These are phyloP conservation scores for Boletus barrowsii DNA, from an alignment of 768 basidiomycete species.

Conservation along the genomic window DNA sequence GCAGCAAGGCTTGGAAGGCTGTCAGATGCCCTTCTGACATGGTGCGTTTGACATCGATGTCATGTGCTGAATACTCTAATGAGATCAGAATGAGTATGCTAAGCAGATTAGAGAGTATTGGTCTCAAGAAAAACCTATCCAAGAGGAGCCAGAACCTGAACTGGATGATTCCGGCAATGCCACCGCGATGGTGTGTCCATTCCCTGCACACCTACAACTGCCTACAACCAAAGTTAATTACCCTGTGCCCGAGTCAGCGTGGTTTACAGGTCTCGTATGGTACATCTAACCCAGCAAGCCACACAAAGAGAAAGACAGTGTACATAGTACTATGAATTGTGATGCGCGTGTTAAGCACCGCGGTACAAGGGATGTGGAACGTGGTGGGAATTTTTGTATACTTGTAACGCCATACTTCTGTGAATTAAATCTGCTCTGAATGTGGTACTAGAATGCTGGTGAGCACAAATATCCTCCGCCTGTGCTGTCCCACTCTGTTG, in stretches of 20 bases:
- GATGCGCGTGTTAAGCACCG: too few species aligned
- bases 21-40: constrained; percentile 92
- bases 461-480: too few species aligned
- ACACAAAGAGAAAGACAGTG: too few species aligned
- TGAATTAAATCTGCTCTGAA: too few species aligned
- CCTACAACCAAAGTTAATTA: constrained; percentile 17
- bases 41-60: constrained; percentile 45
- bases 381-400: too few species aligned
- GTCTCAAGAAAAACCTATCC: constrained; percentile 59
- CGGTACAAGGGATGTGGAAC: too few species aligned
- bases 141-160: constrained; percentile 27
- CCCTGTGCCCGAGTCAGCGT: neutral
- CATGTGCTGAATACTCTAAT: neutral
- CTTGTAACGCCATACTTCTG: too few species aligned
- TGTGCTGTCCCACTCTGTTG: too few species aligned
- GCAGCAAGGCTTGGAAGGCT: constrained; percentile 80
- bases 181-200: constrained; percentile 14
- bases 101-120: constrained; percentile 84
- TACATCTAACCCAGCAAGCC: too few species aligned
- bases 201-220: constrained; percentile 28
- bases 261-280: too few species aligned
- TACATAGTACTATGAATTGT: too few species aligned
- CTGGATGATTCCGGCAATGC: constrained; percentile 16
- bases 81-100: constrained; percentile 84
- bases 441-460: too few species aligned